Evolutionary conservation across 192 early-diverging fungal species (phyloP).

Genomic region (Coemansia sp.): DNA sequence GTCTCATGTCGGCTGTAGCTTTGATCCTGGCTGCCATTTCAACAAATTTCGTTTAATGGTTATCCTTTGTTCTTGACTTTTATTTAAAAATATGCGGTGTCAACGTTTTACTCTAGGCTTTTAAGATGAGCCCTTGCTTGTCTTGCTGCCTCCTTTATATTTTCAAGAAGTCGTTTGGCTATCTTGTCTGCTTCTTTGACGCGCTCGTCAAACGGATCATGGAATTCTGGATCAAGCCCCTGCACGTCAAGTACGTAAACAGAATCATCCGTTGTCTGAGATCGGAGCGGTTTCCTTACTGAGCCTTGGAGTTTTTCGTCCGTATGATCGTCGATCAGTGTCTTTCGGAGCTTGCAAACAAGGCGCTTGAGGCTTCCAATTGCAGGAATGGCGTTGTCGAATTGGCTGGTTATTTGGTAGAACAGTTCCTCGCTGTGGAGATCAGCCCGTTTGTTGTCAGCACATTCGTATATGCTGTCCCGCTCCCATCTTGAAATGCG

Average conservation of each 20-base stretch:
- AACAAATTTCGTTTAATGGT: background rate
- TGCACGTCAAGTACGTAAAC: background rate
- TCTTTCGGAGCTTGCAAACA: background rate
- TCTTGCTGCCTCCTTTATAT: background rate
- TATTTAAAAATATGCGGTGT: too few relatives aligned
- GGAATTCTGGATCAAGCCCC: background rate
- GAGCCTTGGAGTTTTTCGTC: background rate
- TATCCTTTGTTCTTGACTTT: background rate
- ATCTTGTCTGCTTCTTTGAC: background rate
- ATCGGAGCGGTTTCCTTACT: background rate
- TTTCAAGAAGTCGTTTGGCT: background rate
- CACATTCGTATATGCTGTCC: background rate
- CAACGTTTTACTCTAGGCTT: background rate
- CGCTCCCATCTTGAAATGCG: background rate
- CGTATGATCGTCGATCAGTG: background rate
- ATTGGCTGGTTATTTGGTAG: background rate
- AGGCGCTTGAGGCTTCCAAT: background rate
- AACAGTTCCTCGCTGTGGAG: background rate
- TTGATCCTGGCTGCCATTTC: background rate
- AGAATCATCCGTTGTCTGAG: background rate
- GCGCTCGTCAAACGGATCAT: background rate
- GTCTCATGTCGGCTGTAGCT: background rate
- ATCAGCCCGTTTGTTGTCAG: background rate
- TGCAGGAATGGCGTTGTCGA: background rate
- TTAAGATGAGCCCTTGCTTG: background rate